A percentile compares a stretch with the other conserved stretches of the same genome.
These are phyloP conservation scores for Lasiodiplodia sp. DNA, from an alignment of 2,329 filamentous ascomycete genomes.

Conservation along the genomic window DNA sequence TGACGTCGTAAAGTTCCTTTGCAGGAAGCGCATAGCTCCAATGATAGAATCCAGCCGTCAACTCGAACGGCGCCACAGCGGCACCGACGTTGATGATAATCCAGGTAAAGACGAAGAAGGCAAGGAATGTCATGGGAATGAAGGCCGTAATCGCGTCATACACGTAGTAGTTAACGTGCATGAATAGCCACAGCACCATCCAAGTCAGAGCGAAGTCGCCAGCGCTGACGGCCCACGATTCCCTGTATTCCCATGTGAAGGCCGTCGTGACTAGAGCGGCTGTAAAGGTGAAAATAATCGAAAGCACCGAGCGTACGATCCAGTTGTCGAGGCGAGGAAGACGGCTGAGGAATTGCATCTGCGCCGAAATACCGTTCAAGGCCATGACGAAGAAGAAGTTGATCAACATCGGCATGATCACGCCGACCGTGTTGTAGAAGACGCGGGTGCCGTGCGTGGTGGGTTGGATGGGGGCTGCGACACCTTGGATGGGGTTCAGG, in stretches of 20 bases:
- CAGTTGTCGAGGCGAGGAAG: slow-evolving; percentile 38
- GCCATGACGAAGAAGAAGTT: slow-evolving; percentile 58
- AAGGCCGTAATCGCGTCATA: slow-evolving; percentile 52
- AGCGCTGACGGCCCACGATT: slow-evolving; percentile 46
- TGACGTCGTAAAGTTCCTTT: slow-evolving; percentile 47
- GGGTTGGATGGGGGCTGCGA: slow-evolving; percentile 48
- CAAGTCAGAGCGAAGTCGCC: slow-evolving; percentile 50
- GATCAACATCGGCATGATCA: slow-evolving; percentile 56
- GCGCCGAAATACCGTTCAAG: slow-evolving; percentile 52
- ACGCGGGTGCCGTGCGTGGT: slow-evolving; percentile 52
- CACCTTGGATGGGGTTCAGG: slow-evolving; percentile 49
- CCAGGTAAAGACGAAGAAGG: slow-evolving; percentile 54
- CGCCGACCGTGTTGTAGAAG: slow-evolving; percentile 55
- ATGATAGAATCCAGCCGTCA: slow-evolving; percentile 49
- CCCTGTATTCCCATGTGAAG: slow-evolving; percentile 52
- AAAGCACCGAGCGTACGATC: slow-evolving; percentile 38
- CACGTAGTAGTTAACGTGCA: slow-evolving; percentile 51
- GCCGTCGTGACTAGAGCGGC: slow-evolving; percentile 49
- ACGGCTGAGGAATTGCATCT: slow-evolving; percentile 35
- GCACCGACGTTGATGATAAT: slow-evolving; percentile 51
- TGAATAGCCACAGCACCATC: slow-evolving; percentile 53
- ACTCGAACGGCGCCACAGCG: slow-evolving; percentile 50
- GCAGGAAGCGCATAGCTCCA: slow-evolving; percentile 50
- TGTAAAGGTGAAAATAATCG: slow-evolving; percentile 42
- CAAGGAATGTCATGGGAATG: slow-evolving; percentile 47